Base-by-base conservation (phyloP, 345 rosid species). In the Citrus cavaleriei region DNA sequence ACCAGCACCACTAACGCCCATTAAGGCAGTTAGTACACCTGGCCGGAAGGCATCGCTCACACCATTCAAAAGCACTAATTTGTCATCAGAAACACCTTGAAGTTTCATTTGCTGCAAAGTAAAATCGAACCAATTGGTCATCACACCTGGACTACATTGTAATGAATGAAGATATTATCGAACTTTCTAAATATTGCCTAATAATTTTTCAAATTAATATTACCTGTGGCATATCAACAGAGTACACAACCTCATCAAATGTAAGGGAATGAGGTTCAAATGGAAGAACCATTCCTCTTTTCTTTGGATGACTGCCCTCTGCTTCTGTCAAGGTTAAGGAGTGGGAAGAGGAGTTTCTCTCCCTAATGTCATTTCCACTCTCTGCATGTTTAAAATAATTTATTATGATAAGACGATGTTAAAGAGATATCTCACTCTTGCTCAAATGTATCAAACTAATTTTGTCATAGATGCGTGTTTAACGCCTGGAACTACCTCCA, bases 171-270 rank as follows among this genome's bases (percentile, higher is more conserved):
- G 2, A 25, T 62, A 13, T 28, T 42, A 42, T 42, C 4, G 1
- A 42, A 4, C 16, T 27, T 27, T 27, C 32, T 32, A 62, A 62
- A 1, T 6, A 28, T 28, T 14, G 30, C 16, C 18, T 62, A 25
- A 28, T 28, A 14, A 12, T 74, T 87, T 90, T 66, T 6, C 74
- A 73, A 73, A 22, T 64, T 60, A 77, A 78, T 27, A 21, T 49
- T 87, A 92, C 93, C 92, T 81, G 83, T 14, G 97, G 95, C 93
- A 93, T 90, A 77, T 90, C 95, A 49, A 93, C 93, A 3, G 93
- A 86, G 81, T 93, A 93, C 25, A 58, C 46, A 72, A 93, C 73
- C 30, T 86, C 80, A 79, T 91, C 88, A 51, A 93, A 93, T 27
- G 92, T 86, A 35, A 93, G 80, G 25, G 88, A 88, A 83, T 86